Evolutionary conservation across 768 basidiomycete species (phyloP).

Genomic region (Lactarius hengduanensis): DNA sequence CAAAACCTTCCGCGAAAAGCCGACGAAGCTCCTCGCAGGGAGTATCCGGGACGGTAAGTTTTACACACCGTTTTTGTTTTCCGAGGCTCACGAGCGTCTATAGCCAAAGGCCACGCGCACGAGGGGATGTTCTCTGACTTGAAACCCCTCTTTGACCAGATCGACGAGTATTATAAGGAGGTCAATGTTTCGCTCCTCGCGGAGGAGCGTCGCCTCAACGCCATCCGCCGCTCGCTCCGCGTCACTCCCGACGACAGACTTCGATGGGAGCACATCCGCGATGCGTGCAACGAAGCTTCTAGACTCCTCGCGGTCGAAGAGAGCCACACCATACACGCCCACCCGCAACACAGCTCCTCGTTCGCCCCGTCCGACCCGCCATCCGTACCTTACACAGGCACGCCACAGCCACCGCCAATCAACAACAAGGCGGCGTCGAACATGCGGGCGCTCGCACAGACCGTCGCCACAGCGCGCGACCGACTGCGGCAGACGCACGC

Average conservation of each 20-base stretch:
- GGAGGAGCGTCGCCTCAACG: conserved; percentile 13
- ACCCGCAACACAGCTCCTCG: not conserved
- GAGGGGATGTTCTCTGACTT: conserved; percentile 3
- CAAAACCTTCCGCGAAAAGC: not conserved
- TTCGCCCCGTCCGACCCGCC: not conserved
- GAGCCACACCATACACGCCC: not conserved
- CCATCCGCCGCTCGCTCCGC: conserved; percentile 10
- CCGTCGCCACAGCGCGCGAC: not conserved
- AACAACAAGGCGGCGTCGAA: conserved; percentile 14
- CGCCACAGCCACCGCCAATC: not conserved
- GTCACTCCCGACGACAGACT: conserved; percentile 18
- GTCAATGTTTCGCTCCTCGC: conserved; percentile 11
- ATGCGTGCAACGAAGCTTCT: conserved; percentile 17
- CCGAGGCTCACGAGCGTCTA: not conserved
- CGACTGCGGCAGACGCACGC: not conserved
- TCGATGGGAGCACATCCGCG: conserved; percentile 22
- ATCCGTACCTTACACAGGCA: not conserved
- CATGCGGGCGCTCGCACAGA: conserved; percentile 15
- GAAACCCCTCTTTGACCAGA: conserved; percentile 13
- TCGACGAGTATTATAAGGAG: conserved; percentile 18
- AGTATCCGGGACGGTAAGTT: conserved; percentile 6
- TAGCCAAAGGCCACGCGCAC: not conserved
- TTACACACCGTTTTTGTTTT: not conserved
- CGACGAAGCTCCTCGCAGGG: not conserved
- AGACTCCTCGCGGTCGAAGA: conserved; percentile 1